These are phyloP conservation scores for Mycocentrospora acerina DNA, from an alignment of 2,329 filamentous ascomycete genomes.

Conservation along the genomic window DNA sequence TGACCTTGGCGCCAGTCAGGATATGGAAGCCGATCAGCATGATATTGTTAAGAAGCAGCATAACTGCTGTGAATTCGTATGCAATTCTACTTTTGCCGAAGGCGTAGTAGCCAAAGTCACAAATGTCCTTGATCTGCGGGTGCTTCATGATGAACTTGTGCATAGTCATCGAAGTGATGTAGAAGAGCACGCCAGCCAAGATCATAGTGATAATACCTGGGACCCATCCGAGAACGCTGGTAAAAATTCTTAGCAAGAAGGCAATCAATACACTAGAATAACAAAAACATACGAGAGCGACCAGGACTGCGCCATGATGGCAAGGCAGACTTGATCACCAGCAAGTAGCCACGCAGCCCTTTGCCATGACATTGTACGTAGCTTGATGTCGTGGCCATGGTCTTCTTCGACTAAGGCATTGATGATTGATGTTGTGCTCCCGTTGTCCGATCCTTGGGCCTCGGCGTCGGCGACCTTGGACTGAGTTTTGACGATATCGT, in stretches of 20 bases:
- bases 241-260: slow-evolving; percentile 2
- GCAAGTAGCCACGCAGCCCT: slow-evolving; percentile 85
- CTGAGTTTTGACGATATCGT: slow-evolving; percentile 3
- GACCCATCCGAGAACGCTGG: slow-evolving; percentile 74
- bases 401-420: slow-evolving; percentile 33
- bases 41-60: slow-evolving; percentile 88
- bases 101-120: slow-evolving; percentile 88
- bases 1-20: slow-evolving; percentile 8
- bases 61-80: slow-evolving; percentile 68
- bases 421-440: slow-evolving; percentile 13
- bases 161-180: slow-evolving; percentile 72
- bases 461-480: slow-evolving; percentile 12
- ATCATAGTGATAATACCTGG: slow-evolving; percentile 82
- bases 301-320: slow-evolving; percentile 93
- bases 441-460: slow-evolving; percentile 14
- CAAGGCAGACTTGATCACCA: slow-evolving; percentile 90
- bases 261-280: no score
- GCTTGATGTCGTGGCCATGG: slow-evolving; percentile 53
- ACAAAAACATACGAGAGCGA: slow-evolving; percentile 66
- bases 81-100: slow-evolving; percentile 79
- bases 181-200: slow-evolving; percentile 74
- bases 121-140: slow-evolving; percentile 86
- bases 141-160: slow-evolving; percentile 81
- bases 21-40: slow-evolving; percentile 74
- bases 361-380: slow-evolving; percentile 51